Evolutionary conservation across 768 basidiomycete genomes (phyloP), one percentile per base, ranked within the genome.

Genomic region (Kwoniella pini): DNA sequence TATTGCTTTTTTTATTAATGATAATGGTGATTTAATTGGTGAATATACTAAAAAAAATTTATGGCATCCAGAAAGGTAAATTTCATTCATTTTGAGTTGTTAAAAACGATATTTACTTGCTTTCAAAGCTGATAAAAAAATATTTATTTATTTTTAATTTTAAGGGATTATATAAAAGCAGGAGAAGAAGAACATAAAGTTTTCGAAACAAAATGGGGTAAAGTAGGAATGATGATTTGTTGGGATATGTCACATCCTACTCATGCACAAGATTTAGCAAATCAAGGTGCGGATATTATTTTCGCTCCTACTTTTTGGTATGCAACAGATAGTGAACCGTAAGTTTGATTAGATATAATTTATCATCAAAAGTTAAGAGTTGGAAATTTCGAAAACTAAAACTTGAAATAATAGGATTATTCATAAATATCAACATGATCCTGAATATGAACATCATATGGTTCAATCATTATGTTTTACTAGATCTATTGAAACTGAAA

Each of bases 1-100:
- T 46, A 67, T 66, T 11, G 75, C 75, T 36, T 72, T 72, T 61
- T 72, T 63, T 50, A 59, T 77, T 44, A 68, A 74, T 51, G 60
- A 48, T 15, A 48, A 36, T 9, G 74, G 74, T 12, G 53, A 70
- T 39, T 22, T 70, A 1, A 26, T 61, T 6, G 71, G 71, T 1
- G 44, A 61, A 36, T 77, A 77, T 52, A 62, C 65, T 3, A 77
- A 77, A 61, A 60, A 55, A 33, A 77, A 74, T 42, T 48, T 77
- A 4, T 77, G 75, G 75, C 73, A 74, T 60, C 65, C 70, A 13
- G 75, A 77, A 60, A 40, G 74, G 74, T 72, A 38, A 53, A 69
- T 48, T 15, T 7, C 7, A 15, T 36, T 36, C 7, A 15, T 36
- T 15, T 36, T n/a, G n/a, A n/a, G n/a, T n/a, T n/a, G n/a, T n/a